phyloP scores from a whole-genome alignment of 1,284 basidiomycete genomes.

The Pterulicium gracile region DNA sequence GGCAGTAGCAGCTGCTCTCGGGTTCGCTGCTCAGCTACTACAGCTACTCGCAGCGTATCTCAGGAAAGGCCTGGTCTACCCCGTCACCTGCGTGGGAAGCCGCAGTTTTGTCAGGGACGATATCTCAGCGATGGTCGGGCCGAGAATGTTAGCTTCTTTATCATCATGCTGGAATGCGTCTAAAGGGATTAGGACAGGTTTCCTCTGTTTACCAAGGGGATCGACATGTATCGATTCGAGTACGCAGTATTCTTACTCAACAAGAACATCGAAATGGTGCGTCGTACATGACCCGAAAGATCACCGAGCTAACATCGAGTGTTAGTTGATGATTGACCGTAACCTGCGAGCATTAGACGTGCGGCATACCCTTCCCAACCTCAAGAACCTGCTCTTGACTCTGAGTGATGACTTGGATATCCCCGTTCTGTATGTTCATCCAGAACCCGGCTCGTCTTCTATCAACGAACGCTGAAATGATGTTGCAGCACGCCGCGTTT shows the following conservation, averaged over 20 bases:
- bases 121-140: conserved; percentile 89
- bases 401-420: conserved; percentile 67
- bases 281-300: conserved; percentile 15
- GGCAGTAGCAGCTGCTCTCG: conserved; percentile 74
- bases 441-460: conserved; percentile 33
- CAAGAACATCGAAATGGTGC: conserved; percentile 92
- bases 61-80: conserved; percentile 74
- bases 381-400: conserved; percentile 88
- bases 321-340: conserved; percentile 81
- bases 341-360: conserved; percentile 85
- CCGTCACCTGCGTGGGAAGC: conserved; percentile 82
- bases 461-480: too few species aligned
- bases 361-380: conserved; percentile 91
- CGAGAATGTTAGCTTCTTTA: conserved; percentile 83
- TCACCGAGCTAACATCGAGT: conserved; percentile 11
- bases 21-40: conserved; percentile 79
- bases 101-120: conserved; percentile 82
- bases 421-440: too few species aligned
- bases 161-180: too few species aligned
- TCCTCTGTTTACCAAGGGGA: conserved; percentile 87
- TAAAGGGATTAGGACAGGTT: conserved; percentile 61
- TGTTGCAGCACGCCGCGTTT: too few species aligned
- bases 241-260: conserved; percentile 96
- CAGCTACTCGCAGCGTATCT: conserved; percentile 75
- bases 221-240: conserved; percentile 94